Percentiles rank a stretch among this genome's conserved stretches.
phyloP scores from a whole-genome alignment of 2,329 filamentous ascomycete species.

The Paracoccidioides lutzii region DNA sequence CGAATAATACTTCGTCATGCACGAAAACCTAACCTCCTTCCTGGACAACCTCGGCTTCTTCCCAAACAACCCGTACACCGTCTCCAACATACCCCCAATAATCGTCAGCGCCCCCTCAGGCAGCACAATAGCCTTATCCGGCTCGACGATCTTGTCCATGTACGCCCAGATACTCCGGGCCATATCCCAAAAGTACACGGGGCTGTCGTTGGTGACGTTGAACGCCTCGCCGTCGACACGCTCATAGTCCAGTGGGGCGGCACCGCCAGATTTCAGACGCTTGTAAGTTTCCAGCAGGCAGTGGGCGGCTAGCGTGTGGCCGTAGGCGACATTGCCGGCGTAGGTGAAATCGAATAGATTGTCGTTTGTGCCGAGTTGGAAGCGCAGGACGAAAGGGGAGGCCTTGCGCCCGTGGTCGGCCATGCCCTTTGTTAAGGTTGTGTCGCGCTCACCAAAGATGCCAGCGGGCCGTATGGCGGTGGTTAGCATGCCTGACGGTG shows the following conservation, averaged over 20 bases:
- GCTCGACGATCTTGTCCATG: slow-evolving; percentile 32
- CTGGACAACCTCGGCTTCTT: slow-evolving; percentile 35
- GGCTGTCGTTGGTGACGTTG: slow-evolving; percentile 79
- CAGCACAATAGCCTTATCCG: slow-evolving; percentile 29
- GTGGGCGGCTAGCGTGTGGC: slow-evolving; percentile 66
- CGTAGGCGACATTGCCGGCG: slow-evolving; percentile 58
- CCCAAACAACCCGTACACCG: slow-evolving; percentile 30
- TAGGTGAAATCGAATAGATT: slow-evolving; percentile 63
- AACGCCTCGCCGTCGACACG: slow-evolving; percentile 74
- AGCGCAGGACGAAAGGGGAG: slow-evolving; percentile 48
- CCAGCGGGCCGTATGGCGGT: slow-evolving; percentile 70
- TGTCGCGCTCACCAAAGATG: slow-evolving; percentile 85
- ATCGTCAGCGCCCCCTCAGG: slow-evolving; percentile 28
- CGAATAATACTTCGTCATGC: slow-evolving; percentile 37
- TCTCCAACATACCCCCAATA: slow-evolving; percentile 32
- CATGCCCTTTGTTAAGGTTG: slow-evolving; percentile 59
- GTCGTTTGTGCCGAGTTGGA: slow-evolving; percentile 66
- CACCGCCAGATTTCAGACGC: slow-evolving; percentile 33
- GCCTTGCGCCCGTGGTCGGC: slow-evolving; percentile 54
- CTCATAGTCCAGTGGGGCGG: slow-evolving; percentile 56
- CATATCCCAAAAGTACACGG: slow-evolving; percentile 86
- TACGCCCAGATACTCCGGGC: slow-evolving; percentile 61
- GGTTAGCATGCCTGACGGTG: slow-evolving; percentile 53
- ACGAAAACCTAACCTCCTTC: slow-evolving; percentile 34
- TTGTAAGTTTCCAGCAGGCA: slow-evolving; percentile 52